These are phyloP conservation scores for Artemisia princeps DNA, from an alignment of 140 eudicot genomes.

Conservation along the genomic window DNA sequence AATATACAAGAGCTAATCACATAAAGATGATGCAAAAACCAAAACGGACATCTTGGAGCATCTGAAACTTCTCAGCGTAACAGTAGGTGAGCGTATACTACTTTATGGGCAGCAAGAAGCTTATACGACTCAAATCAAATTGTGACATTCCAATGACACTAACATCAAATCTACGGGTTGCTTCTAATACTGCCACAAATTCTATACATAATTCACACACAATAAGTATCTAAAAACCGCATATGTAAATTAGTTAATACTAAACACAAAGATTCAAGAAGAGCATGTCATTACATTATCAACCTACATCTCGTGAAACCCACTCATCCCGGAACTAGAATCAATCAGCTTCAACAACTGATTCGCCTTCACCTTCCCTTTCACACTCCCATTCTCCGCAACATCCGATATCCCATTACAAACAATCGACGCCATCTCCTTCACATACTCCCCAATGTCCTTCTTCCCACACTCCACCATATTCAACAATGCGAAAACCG, in stretches of 20 bases:
- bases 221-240: conserved; percentile 7
- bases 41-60: background rate
- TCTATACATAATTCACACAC: conserved; percentile 6
- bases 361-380: conserved; percentile 61
- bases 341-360: conserved; percentile 53
- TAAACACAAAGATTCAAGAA: conserved; percentile 27
- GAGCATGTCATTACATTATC: conserved; percentile 25
- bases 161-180: conserved; percentile 4
- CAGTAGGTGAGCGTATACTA: background rate
- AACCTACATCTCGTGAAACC: conserved; percentile 22
- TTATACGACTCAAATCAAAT: background rate
- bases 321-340: conserved; percentile 15
- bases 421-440: conserved; percentile 43
- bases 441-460: conserved; percentile 37
- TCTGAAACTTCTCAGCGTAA: background rate
- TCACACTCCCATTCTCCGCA: conserved; percentile 52
- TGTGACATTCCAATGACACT: background rate
- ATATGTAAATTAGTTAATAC: background rate
- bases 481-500: conserved; percentile 69
- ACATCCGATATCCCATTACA: conserved; percentile 58
- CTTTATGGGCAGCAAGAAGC: conserved; percentile 9
- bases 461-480: conserved; percentile 61
- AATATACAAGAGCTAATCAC: conserved; percentile 12
- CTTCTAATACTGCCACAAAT: conserved; percentile 7
- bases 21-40: background rate